Evolutionary conservation across 2,329 filamentous ascomycete species (phyloP).

Genomic region (Fusarium aywerte): DNA sequence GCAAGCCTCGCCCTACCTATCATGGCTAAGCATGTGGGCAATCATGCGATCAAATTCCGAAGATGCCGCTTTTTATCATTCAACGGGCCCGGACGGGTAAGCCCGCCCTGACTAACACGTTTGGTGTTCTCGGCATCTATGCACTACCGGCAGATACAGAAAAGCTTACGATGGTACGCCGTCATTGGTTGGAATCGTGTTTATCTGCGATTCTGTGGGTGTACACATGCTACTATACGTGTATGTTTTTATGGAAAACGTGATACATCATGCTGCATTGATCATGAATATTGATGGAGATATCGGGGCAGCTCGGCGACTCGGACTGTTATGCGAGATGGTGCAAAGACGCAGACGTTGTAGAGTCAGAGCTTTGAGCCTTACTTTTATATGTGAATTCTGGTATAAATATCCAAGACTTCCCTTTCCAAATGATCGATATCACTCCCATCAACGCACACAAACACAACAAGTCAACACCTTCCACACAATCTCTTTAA

Average conservation of each 20-base stretch:
- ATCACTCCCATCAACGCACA: background rate
- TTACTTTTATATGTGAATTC: accelerated
- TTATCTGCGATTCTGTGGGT: background rate
- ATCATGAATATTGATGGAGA: constrained; percentile 19
- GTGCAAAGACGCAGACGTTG: background rate
- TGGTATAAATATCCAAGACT: constrained; percentile 12
- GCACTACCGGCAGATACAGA: background rate
- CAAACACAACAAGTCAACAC: background rate
- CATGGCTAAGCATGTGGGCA: constrained; percentile 1
- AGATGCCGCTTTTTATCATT: background rate
- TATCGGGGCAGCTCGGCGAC: constrained; percentile 2
- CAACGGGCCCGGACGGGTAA: background rate
- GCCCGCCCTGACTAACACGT: background rate
- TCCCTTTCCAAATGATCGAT: accelerated
- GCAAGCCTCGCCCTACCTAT: background rate
- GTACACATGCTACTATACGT: background rate
- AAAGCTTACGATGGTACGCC: background rate
- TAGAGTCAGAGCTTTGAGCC: background rate
- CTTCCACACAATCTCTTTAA: background rate
- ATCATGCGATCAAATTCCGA: constrained; percentile 13
- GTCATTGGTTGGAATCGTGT: background rate
- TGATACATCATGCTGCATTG: background rate
- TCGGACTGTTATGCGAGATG: background rate
- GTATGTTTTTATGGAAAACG: background rate
- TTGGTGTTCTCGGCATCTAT: background rate